Conservation (phyloP, 2,329 filamentous ascomycete genomes). For the Fusarium sp. region DNA sequence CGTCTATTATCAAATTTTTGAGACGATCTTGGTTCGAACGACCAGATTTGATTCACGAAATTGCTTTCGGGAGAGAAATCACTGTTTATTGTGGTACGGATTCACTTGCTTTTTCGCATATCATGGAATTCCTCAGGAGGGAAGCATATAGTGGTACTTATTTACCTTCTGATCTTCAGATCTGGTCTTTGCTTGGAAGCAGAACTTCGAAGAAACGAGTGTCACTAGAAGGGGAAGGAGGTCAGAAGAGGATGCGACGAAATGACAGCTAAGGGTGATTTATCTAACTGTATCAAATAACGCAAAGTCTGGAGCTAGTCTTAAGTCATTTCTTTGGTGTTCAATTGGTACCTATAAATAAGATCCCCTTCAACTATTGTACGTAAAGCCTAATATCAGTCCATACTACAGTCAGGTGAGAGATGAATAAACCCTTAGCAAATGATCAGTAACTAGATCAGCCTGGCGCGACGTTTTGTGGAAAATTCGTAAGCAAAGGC, state of each 20-base stretch:
- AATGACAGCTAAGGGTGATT: not conserved
- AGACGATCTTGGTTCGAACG: constrained; percentile 12
- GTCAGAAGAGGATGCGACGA: not conserved
- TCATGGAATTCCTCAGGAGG: not conserved
- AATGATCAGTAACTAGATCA: too few relatives aligned
- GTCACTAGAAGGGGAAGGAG: not conserved
- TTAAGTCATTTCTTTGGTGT: too few relatives aligned
- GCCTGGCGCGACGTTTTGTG: too few relatives aligned
- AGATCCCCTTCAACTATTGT: too few relatives aligned
- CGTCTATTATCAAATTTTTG: not conserved
- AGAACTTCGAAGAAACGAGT: not conserved
- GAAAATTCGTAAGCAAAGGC: not conserved
- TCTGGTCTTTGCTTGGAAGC: not conserved
- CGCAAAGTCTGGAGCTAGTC: too few relatives aligned
- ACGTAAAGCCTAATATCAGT: too few relatives aligned
- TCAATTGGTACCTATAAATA: too few relatives aligned
- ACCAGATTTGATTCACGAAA: not conserved
- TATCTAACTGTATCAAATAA: too few relatives aligned
- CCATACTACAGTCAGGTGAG: too few relatives aligned
- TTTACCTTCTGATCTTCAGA: not conserved
- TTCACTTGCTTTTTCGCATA: not conserved
- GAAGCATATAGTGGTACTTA: not conserved
- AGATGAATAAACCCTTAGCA: too few relatives aligned
- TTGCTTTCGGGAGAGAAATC: constrained; percentile 1
- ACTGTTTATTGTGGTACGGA: constrained; percentile 9